Conservation (phyloP, 169 alveolate genomes). For the Plasmodium gaboni region DNA sequence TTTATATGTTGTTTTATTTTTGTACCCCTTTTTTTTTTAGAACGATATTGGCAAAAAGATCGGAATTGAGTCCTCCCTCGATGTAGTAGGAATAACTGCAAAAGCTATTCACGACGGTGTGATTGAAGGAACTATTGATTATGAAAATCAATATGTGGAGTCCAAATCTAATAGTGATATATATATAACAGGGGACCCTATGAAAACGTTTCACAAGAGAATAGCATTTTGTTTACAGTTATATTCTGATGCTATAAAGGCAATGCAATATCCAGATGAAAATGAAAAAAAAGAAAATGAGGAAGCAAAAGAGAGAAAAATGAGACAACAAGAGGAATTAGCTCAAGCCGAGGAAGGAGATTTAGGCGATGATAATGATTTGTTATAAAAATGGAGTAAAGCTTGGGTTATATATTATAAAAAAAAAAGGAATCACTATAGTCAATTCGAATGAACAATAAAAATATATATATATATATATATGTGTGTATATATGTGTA, state of each 20-base stretch:
- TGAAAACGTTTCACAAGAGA: constrained; percentile 92
- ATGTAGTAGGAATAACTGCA: constrained; percentile 93
- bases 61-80: constrained; percentile 92
- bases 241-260: constrained; percentile 94
- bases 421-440: not conserved
- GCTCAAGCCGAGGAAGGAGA: constrained; percentile 76
- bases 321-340: constrained; percentile 70
- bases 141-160: constrained; percentile 88
- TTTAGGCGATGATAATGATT: constrained; percentile 65
- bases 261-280: constrained; percentile 80
- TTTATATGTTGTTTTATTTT: not conserved
- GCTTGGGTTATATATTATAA: too few species aligned
- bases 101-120: constrained; percentile 97
- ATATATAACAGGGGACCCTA: constrained; percentile 86
- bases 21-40: constrained; percentile 48
- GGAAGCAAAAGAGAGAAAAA: constrained; percentile 65
- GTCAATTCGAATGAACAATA: too few species aligned
- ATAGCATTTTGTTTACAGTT: constrained; percentile 94
- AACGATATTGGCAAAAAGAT: constrained; percentile 91
- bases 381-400: constrained; percentile 7
- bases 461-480: constrained; percentile 1
- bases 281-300: constrained; percentile 74
- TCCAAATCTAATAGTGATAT: constrained; percentile 82
- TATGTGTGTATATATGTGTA: not conserved
- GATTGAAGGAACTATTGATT: constrained; percentile 94